Evolutionary conservation across 2,329 filamentous ascomycete genomes (phyloP).

Genomic region (Botrytis deweyae): DNA sequence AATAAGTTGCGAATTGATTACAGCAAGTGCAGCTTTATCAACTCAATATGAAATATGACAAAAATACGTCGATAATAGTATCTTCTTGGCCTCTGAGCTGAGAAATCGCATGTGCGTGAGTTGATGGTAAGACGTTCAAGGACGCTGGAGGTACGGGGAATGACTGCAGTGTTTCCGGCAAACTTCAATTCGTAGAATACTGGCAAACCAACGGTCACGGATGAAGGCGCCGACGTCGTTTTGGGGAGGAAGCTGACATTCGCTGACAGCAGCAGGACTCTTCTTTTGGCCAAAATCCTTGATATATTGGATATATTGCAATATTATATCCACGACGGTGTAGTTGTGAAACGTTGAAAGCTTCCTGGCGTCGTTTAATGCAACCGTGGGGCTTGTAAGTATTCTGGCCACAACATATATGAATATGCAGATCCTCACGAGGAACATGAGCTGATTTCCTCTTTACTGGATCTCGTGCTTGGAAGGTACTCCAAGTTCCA

Average conservation of each 20-base stretch:
- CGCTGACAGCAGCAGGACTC: constrained; percentile 15
- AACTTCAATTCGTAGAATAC: constrained; percentile 14
- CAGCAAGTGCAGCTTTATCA: constrained; percentile 19
- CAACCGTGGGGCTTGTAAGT: constrained; percentile 10
- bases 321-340: constrained; percentile 16
- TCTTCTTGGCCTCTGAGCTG: constrained; percentile 4
- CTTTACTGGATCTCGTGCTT: constrained; percentile 6
- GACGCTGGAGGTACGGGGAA: constrained; percentile 16
- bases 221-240: constrained; percentile 7
- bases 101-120: background rate
- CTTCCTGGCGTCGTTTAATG: constrained; percentile 11
- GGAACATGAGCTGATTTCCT: constrained; percentile 15
- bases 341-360: constrained; percentile 4
- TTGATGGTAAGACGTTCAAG: constrained; percentile 2
- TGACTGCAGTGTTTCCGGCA: constrained; percentile 19
- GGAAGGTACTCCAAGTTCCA: constrained; percentile 5
- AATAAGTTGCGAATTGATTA: constrained; percentile 1
- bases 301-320: constrained; percentile 12
- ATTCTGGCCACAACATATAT: constrained; percentile 15
- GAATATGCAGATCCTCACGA: constrained; percentile 20
- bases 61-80: constrained; percentile 8
- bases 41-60: constrained; percentile 20
- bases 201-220: constrained; percentile 15
- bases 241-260: constrained; percentile 12
- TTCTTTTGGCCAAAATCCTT: constrained; percentile 16